Base-by-base conservation (phyloP, 2,329 filamentous ascomycete genomes). In the Ilyonectria mors-panacis region DNA sequence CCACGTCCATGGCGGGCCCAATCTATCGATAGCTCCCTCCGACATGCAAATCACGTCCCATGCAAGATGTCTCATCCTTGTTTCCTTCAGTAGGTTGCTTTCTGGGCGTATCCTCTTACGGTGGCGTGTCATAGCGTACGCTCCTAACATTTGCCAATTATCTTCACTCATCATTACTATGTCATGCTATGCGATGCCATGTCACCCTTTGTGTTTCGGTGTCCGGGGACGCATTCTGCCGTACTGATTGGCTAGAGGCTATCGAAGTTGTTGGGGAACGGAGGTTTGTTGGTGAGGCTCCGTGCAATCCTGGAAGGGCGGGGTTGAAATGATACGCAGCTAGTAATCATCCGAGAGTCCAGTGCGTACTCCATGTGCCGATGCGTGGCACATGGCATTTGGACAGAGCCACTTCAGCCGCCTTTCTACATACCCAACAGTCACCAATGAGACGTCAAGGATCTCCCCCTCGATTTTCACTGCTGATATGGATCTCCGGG, bases 71-170 rank as follows among this genome's bases (percentile, higher is more conserved):
- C 64, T 74, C 72, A 73, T 68, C 54, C 60, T 68, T 69, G 58
- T 66, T 72, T 74, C 70, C 70, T 67, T 66, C 51, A 48, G 37
- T 42, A 26, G 61, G 37, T 62, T 35, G 47, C 30, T 48, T 54
- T 56, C 48, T 21, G 44, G 55, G 56, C 30, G 23, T 33, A 53
- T 59, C 59, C 37, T 67, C 50, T 63, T 66, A 57, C 56, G 54
- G 68, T 71, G 66, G 68, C 63, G 69, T 59, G 66, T 70, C 66
- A 70, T 69, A 69, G 65, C 56, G 67, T 50, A 23, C 21, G 53
- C 10, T 39, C 15, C 53, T 17, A 37, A 51, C 50, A 53, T 37
- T 26, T 50, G 17, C 17, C 63, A 57, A 33, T 45, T 13, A 30
- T n/a, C n/a, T 6, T 55, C 39, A 59, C 19, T 37, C n/a, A 55